Percentiles rank a stretch among this genome's conserved stretches.
These are phyloP conservation scores for Abelmoschus esculentus DNA, from an alignment of 345 rosid genomes.

Conservation along the genomic window DNA sequence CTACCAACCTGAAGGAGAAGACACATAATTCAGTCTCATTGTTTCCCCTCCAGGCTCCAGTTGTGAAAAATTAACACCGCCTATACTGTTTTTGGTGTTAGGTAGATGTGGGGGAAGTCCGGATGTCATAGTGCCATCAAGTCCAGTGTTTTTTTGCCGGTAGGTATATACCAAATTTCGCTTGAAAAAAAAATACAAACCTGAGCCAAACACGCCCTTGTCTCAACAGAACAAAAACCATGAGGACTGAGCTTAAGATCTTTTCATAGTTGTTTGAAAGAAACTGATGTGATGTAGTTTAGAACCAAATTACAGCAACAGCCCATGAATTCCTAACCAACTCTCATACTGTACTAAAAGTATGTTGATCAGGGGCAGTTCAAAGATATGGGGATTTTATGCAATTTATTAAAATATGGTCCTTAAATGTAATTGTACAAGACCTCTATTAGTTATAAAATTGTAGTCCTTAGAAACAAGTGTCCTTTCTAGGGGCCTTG, in stretches of 20 bases:
- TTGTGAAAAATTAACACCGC: neutral
- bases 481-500: no score
- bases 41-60: neutral
- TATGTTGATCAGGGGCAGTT: no score
- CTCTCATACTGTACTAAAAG: no score
- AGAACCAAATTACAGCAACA: no score
- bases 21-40: neutral
- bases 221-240: no score
- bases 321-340: neutral
- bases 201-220: neutral
- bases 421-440: no score
- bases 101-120: slow-evolving; percentile 14
- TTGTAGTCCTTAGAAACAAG: no score
- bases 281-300: no score
- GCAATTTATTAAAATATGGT: no score
- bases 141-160: neutral
- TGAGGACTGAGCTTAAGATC: neutral
- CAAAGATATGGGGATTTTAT: no score
- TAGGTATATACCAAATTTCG: neutral
- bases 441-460: no score
- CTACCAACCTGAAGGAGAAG: neutral
- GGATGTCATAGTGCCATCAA: slow-evolving; percentile 4
- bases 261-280: neutral
- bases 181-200: no score
- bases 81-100: slow-evolving; percentile 5